Evolutionary conservation across 192 early-diverging fungal genomes (phyloP).

Genomic region (Gonapodya prolifera): DNA sequence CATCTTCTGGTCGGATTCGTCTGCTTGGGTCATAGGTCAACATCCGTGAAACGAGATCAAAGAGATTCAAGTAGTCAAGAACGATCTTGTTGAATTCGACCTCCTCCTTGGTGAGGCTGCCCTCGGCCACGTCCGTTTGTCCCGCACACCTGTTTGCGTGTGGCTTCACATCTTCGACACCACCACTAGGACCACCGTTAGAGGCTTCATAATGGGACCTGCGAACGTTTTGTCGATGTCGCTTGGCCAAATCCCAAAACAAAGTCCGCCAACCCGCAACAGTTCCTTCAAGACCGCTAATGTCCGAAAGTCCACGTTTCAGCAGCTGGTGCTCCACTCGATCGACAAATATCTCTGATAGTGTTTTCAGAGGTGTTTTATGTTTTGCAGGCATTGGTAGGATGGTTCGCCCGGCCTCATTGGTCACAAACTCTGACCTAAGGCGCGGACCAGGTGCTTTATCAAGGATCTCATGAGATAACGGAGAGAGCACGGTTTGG

Average conservation of each 20-base stretch:
- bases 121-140: not conserved
- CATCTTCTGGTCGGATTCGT: not conserved
- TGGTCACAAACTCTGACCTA: not conserved
- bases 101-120: not conserved
- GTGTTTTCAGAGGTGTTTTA: not conserved
- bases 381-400: not conserved
- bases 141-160: not conserved
- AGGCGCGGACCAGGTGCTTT: not conserved
- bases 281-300: not conserved
- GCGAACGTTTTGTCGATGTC: not conserved
- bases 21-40: not conserved
- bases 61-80: not conserved
- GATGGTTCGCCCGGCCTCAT: not conserved
- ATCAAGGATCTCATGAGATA: not conserved
- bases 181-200: not conserved
- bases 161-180: not conserved
- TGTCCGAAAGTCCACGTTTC: not conserved
- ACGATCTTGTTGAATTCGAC: not conserved
- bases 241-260: not conserved
- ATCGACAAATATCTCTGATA: not conserved
- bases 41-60: not conserved
- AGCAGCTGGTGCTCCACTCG: not conserved
- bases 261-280: not conserved
- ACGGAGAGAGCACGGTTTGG: not conserved
- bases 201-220: not conserved